phyloP scores from a whole-genome alignment of 2,329 filamentous ascomycete species.

The Arachnopeziza araneosa region DNA sequence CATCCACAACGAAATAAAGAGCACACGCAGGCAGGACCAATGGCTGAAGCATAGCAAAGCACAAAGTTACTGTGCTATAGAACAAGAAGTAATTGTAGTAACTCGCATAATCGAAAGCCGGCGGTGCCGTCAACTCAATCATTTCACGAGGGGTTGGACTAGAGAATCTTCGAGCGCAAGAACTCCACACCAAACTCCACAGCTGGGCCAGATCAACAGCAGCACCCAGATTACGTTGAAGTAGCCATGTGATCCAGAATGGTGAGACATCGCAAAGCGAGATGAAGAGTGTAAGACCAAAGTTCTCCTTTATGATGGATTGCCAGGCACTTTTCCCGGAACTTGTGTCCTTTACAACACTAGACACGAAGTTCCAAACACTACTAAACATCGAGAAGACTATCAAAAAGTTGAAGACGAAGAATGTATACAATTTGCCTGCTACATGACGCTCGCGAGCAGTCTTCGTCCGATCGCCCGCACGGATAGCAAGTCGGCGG shows the following conservation, averaged over 20 bases:
- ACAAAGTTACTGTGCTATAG: constrained; percentile 84
- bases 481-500: constrained; percentile 73
- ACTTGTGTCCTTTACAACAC: constrained; percentile 54
- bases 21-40: constrained; percentile 81
- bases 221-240: constrained; percentile 89
- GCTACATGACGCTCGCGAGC: constrained; percentile 88
- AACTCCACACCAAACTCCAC: constrained; percentile 77
- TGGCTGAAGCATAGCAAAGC: constrained; percentile 80
- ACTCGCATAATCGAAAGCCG: constrained; percentile 86
- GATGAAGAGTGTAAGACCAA: constrained; percentile 60
- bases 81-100: constrained; percentile 99
- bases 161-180: constrained; percentile 77
- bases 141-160: constrained; percentile 84
- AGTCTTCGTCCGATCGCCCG: constrained; percentile 88
- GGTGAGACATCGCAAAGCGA: constrained; percentile 76
- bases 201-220: constrained; percentile 91
- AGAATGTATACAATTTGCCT: constrained; percentile 88
- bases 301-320: constrained; percentile 58
- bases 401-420: constrained; percentile 93
- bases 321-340: constrained; percentile 59
- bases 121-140: constrained; percentile 89
- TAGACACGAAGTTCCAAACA: constrained; percentile 66
- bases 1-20: constrained; percentile 83
- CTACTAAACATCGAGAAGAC: constrained; percentile 91
- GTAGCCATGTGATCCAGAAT: constrained; percentile 91